Evolutionary conservation across 306 rosid genomes (phyloP).

Genomic region (Vigna reflexopilosa): DNA sequence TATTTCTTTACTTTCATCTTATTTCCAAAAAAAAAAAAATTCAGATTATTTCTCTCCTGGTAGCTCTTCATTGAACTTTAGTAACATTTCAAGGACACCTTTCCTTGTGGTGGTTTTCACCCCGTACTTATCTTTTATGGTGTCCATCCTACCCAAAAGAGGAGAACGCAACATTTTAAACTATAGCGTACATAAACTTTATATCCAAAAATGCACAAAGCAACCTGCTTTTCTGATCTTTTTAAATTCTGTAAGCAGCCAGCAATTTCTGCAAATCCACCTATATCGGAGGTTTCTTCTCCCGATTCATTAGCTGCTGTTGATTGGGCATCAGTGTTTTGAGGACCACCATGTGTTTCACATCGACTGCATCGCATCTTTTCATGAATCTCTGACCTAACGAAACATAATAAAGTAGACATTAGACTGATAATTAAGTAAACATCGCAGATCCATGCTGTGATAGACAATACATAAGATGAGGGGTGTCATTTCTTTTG

Average conservation of each 20-base stretch:
- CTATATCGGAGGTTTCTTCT: slow-evolving; percentile 74
- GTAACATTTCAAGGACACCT: not conserved
- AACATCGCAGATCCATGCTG: slow-evolving; percentile 15
- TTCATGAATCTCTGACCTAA: slow-evolving; percentile 94
- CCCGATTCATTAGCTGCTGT: slow-evolving; percentile 47
- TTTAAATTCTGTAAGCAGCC: slow-evolving; percentile 84
- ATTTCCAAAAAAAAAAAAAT: not conserved
- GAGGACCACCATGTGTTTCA: slow-evolving; percentile 55
- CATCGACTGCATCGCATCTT: slow-evolving; percentile 86
- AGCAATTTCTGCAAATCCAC: slow-evolving; percentile 89
- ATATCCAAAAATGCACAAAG: slow-evolving; percentile 40
- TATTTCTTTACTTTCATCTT: not conserved
- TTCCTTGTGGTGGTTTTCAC: not conserved
- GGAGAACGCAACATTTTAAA: slow-evolving; percentile 16
- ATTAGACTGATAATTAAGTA: slow-evolving; percentile 31
- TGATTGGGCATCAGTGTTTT: slow-evolving; percentile 47
- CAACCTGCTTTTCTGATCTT: slow-evolving; percentile 94
- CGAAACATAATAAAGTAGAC: slow-evolving; percentile 33
- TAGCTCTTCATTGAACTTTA: not conserved
- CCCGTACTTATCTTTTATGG: not conserved
- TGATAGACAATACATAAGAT: not conserved
- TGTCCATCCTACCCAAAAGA: slow-evolving; percentile 4
- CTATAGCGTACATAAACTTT: slow-evolving; percentile 20
- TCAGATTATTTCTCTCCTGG: not conserved
- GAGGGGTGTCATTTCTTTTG: slow-evolving; percentile 27